phyloP scores from a whole-genome alignment of 177 flowering plant species.

The Telopea speciosissima region DNA sequence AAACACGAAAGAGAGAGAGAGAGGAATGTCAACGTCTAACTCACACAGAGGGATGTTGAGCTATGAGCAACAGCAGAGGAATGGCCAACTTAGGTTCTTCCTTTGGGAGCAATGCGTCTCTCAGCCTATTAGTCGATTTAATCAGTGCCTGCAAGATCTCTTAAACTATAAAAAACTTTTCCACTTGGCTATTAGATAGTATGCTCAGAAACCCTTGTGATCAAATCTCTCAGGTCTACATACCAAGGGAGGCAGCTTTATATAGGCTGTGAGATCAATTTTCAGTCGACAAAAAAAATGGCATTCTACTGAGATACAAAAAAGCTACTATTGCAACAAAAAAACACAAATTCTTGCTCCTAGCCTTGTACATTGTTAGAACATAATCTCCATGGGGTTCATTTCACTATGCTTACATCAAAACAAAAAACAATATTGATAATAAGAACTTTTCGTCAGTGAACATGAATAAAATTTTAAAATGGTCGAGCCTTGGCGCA shows the following conservation, averaged over 20 bases:
- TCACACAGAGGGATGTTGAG: slow-evolving; percentile 97
- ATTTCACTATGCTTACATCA: too few species aligned
- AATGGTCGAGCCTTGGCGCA: too few species aligned
- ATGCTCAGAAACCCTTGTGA: not conserved
- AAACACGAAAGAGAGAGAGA: not conserved
- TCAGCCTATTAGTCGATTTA: slow-evolving; percentile 82
- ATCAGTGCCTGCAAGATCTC: slow-evolving; percentile 61
- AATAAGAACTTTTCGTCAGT: too few species aligned
- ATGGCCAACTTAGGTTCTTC: slow-evolving; percentile 93
- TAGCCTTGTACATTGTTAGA: too few species aligned
- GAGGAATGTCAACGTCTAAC: slow-evolving; percentile 16
- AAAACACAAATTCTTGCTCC: too few species aligned
- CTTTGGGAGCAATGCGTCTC: slow-evolving; percentile 88
- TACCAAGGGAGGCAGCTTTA: not conserved
- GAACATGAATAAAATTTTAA: too few species aligned
- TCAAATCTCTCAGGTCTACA: not conserved
- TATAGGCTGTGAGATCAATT: not conserved
- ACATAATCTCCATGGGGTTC: too few species aligned
- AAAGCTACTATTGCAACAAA: too few species aligned
- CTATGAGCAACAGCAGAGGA: slow-evolving; percentile 85
- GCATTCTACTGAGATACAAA: not conserved
- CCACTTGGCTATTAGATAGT: not conserved
- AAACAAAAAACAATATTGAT: too few species aligned
- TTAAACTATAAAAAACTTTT: not conserved
- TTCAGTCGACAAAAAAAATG: not conserved